Evolutionary conservation across 176 grass and related monocot genomes (phyloP).

Genomic region (Triticum turgidum): DNA sequence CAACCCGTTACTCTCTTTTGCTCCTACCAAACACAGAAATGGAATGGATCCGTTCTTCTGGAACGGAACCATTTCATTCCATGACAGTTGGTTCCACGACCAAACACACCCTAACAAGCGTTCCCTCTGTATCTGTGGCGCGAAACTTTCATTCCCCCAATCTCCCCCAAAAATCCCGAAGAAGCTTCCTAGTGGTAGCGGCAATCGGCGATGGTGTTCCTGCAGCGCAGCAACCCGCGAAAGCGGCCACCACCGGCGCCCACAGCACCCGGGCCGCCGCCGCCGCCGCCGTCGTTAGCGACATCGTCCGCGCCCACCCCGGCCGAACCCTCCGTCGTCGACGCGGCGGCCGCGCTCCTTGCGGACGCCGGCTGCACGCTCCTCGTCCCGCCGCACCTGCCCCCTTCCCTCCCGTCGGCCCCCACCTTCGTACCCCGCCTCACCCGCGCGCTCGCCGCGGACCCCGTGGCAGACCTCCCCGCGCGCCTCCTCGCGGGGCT

Average conservation of each 20-base stretch:
- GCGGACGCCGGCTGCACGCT: conserved; percentile 86
- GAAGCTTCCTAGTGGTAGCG: conserved; percentile 6
- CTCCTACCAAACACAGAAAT: too few species aligned
- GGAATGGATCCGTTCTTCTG: too few species aligned
- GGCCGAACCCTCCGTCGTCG: conserved; percentile 32
- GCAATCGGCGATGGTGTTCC: conserved; percentile 73
- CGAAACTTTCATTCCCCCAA: conserved; percentile 38
- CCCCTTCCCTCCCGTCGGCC: conserved; percentile 42
- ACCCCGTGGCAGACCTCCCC: conserved; percentile 9
- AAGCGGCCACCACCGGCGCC: conserved; percentile 43
- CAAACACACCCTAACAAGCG: too few species aligned
- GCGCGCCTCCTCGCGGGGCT: conserved; percentile 55
- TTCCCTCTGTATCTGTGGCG: conserved; percentile 15
- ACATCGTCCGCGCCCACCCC: neutral
- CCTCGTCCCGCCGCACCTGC: conserved; percentile 44
- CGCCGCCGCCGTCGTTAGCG: neutral
- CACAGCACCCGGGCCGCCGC: neutral
- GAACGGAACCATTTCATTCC: too few species aligned
- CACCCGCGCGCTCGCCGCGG: conserved; percentile 40
- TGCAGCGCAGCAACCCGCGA: conserved; percentile 69
- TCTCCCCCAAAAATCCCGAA: conserved; percentile 17
- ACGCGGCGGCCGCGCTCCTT: conserved; percentile 58
- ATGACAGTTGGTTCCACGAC: too few species aligned
- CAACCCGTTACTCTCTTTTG: too few species aligned
- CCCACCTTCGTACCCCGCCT: conserved; percentile 49